Conservation (phyloP, 1,284 basidiomycete genomes). For the Irpex sp. region DNA sequence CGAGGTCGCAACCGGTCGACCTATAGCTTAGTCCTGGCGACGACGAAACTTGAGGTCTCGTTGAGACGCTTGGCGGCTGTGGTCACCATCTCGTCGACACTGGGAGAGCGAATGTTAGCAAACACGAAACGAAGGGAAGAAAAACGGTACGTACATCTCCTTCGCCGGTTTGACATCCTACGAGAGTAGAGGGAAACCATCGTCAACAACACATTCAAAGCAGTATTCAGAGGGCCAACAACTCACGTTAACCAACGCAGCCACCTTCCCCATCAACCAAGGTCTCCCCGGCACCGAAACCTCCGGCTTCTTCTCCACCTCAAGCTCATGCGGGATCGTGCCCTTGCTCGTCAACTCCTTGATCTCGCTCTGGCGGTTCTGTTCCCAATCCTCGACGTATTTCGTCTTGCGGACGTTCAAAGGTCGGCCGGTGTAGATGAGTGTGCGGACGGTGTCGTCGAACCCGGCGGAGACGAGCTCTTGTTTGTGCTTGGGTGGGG, state of each 20-base stretch:
- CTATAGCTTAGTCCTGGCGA: constrained; percentile 36
- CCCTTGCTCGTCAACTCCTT: constrained; percentile 59
- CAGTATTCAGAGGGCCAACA: not conserved
- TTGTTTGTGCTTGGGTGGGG: constrained; percentile 80
- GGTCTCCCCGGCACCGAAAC: constrained; percentile 55
- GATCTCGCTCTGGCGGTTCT: constrained; percentile 56
- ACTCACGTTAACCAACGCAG: constrained; percentile 67
- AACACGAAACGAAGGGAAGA: not conserved
- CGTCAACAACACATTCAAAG: not conserved
- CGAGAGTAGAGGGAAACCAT: constrained; percentile 7
- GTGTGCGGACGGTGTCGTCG: constrained; percentile 67
- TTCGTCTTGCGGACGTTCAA: constrained; percentile 77
- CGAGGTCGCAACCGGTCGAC: too few species aligned
- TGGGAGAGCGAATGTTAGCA: constrained; percentile 18
- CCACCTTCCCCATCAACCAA: constrained; percentile 87
- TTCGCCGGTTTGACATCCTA: constrained; percentile 79
- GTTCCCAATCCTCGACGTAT: constrained; percentile 72
- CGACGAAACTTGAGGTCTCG: constrained; percentile 31
- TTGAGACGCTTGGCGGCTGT: constrained; percentile 49
- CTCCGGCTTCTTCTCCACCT: constrained; percentile 68
- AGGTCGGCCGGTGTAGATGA: constrained; percentile 83
- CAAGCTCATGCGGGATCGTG: constrained; percentile 72
- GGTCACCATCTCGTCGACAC: constrained; percentile 68
- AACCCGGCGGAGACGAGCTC: constrained; percentile 60
- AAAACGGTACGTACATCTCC: constrained; percentile 54